Evolutionary conservation across 331 rosid species (phyloP).

Genomic region (Dryas integrifolia): DNA sequence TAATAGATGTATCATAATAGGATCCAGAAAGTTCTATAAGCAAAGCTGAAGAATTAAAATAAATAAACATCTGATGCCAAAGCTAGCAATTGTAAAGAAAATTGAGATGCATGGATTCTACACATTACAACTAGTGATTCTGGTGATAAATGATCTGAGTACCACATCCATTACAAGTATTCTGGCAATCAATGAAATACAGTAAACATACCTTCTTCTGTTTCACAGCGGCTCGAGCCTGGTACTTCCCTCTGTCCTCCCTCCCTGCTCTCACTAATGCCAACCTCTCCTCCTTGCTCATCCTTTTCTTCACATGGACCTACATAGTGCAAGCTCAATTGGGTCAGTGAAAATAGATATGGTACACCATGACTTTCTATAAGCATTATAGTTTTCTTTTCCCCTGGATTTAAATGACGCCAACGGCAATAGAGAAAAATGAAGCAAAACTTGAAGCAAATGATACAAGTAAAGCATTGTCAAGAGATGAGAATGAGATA

Average conservation of each 20-base stretch:
- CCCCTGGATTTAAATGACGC: not conserved
- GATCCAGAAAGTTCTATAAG: not conserved
- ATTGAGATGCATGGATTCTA: not conserved
- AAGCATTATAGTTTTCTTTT: not conserved
- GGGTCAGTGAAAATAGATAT: not conserved
- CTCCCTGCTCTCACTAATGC: slow-evolving; percentile 77
- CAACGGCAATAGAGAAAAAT: not conserved
- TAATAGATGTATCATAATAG: not conserved
- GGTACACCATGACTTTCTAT: not conserved
- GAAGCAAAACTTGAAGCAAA: not conserved
- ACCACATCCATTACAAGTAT: not conserved
- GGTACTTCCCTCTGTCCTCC: slow-evolving; percentile 79
- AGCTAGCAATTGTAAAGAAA: not conserved
- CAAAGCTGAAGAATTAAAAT: not conserved
- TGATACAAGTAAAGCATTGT: not conserved
- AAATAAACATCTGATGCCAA: not conserved
- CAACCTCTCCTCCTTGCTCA: slow-evolving; percentile 74
- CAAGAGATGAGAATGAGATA: not conserved
- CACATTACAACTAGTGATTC: not conserved
- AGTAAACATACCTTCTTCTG: slow-evolving; percentile 68
- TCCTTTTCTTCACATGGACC: slow-evolving; percentile 65
- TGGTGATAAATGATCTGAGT: not conserved
- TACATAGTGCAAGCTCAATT: slow-evolving; percentile 23
- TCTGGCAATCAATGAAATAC: not conserved
- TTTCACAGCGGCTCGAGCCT: slow-evolving; percentile 68